Base-by-base conservation (phyloP, 371 early-diverging fungal genomes). In the Syncephalastrum sp. region DNA sequence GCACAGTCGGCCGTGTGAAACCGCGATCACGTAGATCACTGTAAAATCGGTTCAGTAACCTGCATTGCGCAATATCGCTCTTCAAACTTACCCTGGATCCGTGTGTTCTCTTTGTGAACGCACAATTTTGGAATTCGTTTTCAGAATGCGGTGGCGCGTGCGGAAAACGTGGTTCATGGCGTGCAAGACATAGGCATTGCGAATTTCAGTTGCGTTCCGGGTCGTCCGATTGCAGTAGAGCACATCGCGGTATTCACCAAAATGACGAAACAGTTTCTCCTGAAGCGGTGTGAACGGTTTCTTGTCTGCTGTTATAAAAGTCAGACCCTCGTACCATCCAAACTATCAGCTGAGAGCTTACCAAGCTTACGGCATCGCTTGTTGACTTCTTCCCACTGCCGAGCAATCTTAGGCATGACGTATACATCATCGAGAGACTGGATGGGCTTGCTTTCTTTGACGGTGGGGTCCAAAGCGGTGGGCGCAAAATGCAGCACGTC, bases 21-120 rank as follows among this genome's bases (percentile, higher is more conserved):
- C 97, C 97, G 68, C 95, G 96, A 65, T 99, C 99, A 15, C 93
- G 86, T 38, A 84, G 69, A 56, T 96, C 97, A 19, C 89, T 85
- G 56, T 17, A 42, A 27, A 7, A 43, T 46, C 3, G n/a, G 14
- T 27, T 14, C 29, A 25, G 15, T 16, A 23, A 33, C 14, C 41
- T 53, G 14, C 8, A 44, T 42, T 5, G 8, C 25, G 1, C 24
- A 2, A 14, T 44, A 13, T 3, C 3, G 24, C 25, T 1, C 5
- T 45, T 44, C 41, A 2, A 19, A 43, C 50, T 73, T 69, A 62
- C 78, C 74, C 69, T 63, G 75, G 47, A 52, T 79, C 77, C 53
- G 62, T 62, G 56, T 72, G 67, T 54, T 80, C 70, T 50, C 70
- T 64, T 57, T 84, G 72, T 53, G 79, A 74, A 65, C 86, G 81